These are phyloP conservation scores for Lithohypha guttulata DNA, from an alignment of 2,329 filamentous ascomycete genomes.

Conservation along the genomic window DNA sequence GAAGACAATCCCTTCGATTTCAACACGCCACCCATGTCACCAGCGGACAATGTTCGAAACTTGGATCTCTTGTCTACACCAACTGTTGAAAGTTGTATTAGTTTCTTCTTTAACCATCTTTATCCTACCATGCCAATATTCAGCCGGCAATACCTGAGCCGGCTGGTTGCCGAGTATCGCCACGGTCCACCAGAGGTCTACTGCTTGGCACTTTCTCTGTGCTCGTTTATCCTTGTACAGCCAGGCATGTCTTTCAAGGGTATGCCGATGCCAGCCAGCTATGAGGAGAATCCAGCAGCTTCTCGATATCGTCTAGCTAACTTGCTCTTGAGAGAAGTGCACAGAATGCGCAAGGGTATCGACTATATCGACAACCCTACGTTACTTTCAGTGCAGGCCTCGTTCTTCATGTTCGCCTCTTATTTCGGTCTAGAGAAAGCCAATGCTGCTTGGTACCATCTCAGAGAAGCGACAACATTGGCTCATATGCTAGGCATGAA, in stretches of 20 bases:
- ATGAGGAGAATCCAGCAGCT: conserved; percentile 48
- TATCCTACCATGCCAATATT: conserved; percentile 37
- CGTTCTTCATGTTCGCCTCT: conserved; percentile 66
- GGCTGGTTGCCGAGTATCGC: conserved; percentile 22
- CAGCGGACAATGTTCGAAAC: conserved; percentile 42
- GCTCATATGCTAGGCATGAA: conserved; percentile 34
- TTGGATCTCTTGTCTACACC: conserved; percentile 51
- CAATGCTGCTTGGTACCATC: conserved; percentile 67
- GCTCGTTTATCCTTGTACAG: conserved; percentile 36
- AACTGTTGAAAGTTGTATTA: conserved; percentile 55
- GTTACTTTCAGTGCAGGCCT: conserved; percentile 47
- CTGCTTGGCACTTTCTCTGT: conserved; percentile 32
- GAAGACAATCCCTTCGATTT: conserved; percentile 40
- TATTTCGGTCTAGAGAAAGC: conserved; percentile 62
- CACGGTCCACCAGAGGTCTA: conserved; percentile 36
- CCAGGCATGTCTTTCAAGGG: conserved; percentile 42
- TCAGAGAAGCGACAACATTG: conserved; percentile 66
- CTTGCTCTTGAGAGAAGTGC: conserved; percentile 59
- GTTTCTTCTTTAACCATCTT: conserved; percentile 57
- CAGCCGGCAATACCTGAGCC: conserved; percentile 26
- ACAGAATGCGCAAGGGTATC: conserved; percentile 31
- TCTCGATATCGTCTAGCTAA: conserved; percentile 51
- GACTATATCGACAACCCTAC: conserved; percentile 33
- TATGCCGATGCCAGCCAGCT: conserved; percentile 43
- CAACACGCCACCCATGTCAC: conserved; percentile 37